Percentiles rank a stretch among this genome's conserved stretches.
Conservation (phyloP, 23 red algal species). For the Gracilaria gracilis region DNA sequence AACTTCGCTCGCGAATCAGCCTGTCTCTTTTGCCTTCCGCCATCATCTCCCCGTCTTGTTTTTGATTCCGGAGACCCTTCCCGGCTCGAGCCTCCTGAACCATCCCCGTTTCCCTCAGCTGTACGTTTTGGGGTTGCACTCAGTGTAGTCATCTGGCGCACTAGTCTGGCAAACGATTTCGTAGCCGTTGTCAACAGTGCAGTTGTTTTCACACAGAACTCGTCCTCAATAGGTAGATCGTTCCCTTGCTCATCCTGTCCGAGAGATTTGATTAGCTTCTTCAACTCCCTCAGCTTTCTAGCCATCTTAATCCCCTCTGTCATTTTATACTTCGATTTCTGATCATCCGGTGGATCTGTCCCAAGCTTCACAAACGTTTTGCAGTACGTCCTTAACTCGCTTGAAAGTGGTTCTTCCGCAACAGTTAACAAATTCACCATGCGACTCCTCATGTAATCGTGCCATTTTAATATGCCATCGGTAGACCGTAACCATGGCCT, state of each 20-base stretch:
- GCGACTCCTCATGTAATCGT: not conserved
- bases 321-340: not conserved
- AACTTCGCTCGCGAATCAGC: not conserved
- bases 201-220: not conserved
- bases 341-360: not conserved
- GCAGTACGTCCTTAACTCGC: constrained; percentile 17
- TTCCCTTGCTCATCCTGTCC: not conserved
- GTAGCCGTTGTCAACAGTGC: not conserved
- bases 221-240: too few relatives aligned
- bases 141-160: not conserved
- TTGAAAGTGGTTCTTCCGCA: not conserved
- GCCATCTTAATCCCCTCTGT: constrained; percentile 4
- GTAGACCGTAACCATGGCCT: constrained; percentile 18
- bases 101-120: not conserved
- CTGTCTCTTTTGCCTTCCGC: not conserved
- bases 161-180: constrained; percentile 5
- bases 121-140: not conserved
- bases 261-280: not conserved
- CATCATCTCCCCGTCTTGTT: not conserved
- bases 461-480: not conserved
- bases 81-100: not conserved
- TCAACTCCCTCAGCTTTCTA: not conserved
- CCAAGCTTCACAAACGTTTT: not conserved
- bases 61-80: constrained; percentile 4
- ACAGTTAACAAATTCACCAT: not conserved